Percentiles rank a stretch among this genome's conserved stretches.
These are phyloP conservation scores for Backusella parvicylindrica DNA, from an alignment of 192 early-diverging fungal species.

Conservation along the genomic window DNA sequence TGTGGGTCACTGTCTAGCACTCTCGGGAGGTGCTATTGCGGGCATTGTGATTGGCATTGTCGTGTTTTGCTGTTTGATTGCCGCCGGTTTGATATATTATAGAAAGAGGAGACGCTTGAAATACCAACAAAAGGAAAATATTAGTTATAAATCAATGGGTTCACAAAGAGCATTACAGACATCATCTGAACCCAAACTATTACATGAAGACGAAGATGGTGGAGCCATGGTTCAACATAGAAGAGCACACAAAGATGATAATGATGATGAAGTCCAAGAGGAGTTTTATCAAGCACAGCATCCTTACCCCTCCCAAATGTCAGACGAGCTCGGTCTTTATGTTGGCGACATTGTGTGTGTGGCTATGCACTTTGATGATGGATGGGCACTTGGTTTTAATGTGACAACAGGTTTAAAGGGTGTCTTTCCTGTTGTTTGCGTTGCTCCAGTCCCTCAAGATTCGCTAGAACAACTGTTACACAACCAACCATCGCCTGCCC, in stretches of 20 bases:
- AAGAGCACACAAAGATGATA: neutral
- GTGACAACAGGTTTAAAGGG: constrained; percentile 65
- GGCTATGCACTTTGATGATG: constrained; percentile 78
- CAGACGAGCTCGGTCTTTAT: constrained; percentile 75
- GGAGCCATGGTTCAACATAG: too few species aligned
- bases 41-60: constrained; percentile 26
- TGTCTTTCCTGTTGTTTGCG: constrained; percentile 84
- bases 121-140: neutral
- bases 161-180: neutral
- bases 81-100: neutral
- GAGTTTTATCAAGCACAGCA: constrained; percentile 33
- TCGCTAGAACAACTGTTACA: constrained; percentile 25
- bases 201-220: neutral
- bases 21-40: constrained; percentile 22
- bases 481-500: neutral
- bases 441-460: constrained; percentile 30
- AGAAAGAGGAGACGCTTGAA: neutral
- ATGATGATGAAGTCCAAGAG: too few species aligned
- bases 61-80: neutral
- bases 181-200: neutral
- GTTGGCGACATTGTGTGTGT: constrained; percentile 70
- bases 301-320: constrained; percentile 64
- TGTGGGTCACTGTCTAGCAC: neutral
- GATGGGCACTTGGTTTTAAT: constrained; percentile 87
- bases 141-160: constrained; percentile 8